phyloP scores from a whole-genome alignment of 192 early-diverging fungal species.

The Kappamyces sp. region DNA sequence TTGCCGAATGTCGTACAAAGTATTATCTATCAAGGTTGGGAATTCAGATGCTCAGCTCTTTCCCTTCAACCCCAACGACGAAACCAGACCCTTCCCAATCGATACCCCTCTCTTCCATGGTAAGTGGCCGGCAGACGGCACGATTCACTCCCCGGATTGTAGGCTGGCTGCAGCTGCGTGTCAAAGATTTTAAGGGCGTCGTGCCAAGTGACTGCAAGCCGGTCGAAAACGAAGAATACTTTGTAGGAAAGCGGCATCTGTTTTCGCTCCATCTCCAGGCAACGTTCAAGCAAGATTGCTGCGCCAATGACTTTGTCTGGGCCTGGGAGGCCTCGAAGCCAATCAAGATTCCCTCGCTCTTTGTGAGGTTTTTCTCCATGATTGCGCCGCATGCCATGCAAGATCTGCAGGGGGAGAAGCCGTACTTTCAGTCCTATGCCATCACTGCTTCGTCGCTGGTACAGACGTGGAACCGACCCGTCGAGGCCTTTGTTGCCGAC shows the following conservation, averaged over 20 bases:
- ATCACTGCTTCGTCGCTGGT: not conserved
- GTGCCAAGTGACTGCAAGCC: not conserved
- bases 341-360: slow-evolving; percentile 5
- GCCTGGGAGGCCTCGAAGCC: not conserved
- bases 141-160: not conserved
- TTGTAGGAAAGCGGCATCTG: slow-evolving; percentile 11
- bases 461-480: not conserved
- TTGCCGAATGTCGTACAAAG: too few relatives aligned
- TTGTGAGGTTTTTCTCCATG: slow-evolving; percentile 14
- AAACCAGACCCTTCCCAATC: not conserved
- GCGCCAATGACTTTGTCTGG: slow-evolving; percentile 3
- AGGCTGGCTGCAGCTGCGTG: slow-evolving; percentile 5
- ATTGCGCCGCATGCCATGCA: slow-evolving; percentile 14
- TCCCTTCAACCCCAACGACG: slow-evolving; percentile 17
- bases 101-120: not conserved
- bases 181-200: slow-evolving; percentile 11
- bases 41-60: too few relatives aligned
- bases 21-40: too few relatives aligned
- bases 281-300: not conserved
- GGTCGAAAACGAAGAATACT: slow-evolving; percentile 2
- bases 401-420: slow-evolving; percentile 7
- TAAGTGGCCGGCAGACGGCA: not conserved
- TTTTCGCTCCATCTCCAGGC: slow-evolving; percentile 1
- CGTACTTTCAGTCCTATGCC: slow-evolving; percentile 8
- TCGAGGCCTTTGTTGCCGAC: not conserved